These are phyloP conservation scores for Zygosaccharomyces pseudobailii DNA, from an alignment of 1,139 yeast genomes.

Conservation along the genomic window DNA sequence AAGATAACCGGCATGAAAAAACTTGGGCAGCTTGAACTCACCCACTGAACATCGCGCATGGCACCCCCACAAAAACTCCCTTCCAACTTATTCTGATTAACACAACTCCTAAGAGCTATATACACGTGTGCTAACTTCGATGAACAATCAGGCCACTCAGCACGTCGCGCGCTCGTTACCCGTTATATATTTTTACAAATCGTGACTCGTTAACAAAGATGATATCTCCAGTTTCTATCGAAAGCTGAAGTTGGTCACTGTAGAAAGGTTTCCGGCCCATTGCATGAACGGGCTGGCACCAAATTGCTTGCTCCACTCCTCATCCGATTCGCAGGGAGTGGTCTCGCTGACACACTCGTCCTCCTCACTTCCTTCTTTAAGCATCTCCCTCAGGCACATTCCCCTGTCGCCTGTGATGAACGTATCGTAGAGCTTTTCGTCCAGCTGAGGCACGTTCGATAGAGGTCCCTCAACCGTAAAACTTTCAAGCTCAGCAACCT, in stretches of 20 bases:
- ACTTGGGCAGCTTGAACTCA: no score
- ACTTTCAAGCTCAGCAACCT: conserved; percentile 36
- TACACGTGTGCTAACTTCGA: no score
- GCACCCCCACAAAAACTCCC: no score
- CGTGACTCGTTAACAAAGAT: not conserved
- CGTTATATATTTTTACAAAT: not conserved
- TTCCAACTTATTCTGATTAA: no score
- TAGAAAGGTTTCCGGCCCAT: conserved; percentile 12
- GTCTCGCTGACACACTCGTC: conserved; percentile 9
- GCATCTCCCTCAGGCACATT: conserved; percentile 14
- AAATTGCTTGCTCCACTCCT: conserved; percentile 7
- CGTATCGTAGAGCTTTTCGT: conserved; percentile 15
- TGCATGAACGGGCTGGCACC: conserved; percentile 9
- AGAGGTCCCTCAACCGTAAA: conserved; percentile 36
- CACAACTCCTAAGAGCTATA: no score
- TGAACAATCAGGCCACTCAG: no score
- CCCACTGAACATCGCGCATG: no score
- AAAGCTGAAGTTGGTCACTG: conserved; percentile 15
- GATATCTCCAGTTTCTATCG: not conserved
- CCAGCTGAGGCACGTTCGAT: conserved; percentile 23
- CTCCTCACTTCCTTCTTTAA: conserved; percentile 15
- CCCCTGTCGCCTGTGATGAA: conserved; percentile 19
- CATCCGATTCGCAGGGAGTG: conserved; percentile 16
- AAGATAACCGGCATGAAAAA: no score
- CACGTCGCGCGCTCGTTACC: not conserved